A percentile compares a stretch with the other conserved stretches of the same genome.
phyloP scores from a whole-genome alignment of 805 yeast genomes.

The Ogataea polymorpha region DNA sequence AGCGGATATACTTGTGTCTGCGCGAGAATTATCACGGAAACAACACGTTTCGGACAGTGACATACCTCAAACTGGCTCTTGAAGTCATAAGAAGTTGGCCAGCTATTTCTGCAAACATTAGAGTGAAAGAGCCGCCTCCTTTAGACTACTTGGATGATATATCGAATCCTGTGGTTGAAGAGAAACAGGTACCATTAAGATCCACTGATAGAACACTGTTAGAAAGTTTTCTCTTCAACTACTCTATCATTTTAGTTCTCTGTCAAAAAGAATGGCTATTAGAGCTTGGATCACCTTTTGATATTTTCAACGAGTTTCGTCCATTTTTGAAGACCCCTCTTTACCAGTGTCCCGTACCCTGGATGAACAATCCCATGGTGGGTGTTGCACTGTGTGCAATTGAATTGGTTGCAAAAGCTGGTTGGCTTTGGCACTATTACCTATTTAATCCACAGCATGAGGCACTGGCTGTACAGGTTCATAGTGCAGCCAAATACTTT shows the following conservation, averaged over 20 bases:
- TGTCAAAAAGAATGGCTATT: conserved; percentile 3
- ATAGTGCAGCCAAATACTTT: conserved; percentile 9
- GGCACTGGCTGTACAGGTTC: conserved; percentile 2
- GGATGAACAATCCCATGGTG: conserved; percentile 40
- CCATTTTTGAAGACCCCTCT: conserved; percentile 35
- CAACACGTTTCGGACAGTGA: too few relatives aligned
- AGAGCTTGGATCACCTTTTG: conserved; percentile 39
- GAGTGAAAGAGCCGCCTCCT: too few relatives aligned
- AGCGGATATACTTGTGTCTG: too few relatives aligned
- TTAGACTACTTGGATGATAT: too few relatives aligned
- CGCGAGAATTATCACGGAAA: too few relatives aligned
- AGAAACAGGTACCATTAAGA: too few relatives aligned
- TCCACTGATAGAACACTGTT: too few relatives aligned
- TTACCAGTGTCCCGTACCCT: conserved; percentile 28
- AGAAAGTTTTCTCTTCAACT: conserved; percentile 44
- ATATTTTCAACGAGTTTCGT: conserved; percentile 32
- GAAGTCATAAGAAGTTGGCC: too few relatives aligned
- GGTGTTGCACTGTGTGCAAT: conserved; percentile 37
- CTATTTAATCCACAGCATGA: conserved; percentile 7
- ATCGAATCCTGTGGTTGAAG: too few relatives aligned
- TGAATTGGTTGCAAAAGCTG: conserved; percentile 35
- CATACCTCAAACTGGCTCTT: too few relatives aligned
- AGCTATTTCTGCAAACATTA: too few relatives aligned
- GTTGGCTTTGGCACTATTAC: conserved; percentile 29
- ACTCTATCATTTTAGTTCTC: conserved; percentile 31